phyloP scores from a whole-genome alignment of 768 basidiomycete genomes.

The Suillus sp. region DNA sequence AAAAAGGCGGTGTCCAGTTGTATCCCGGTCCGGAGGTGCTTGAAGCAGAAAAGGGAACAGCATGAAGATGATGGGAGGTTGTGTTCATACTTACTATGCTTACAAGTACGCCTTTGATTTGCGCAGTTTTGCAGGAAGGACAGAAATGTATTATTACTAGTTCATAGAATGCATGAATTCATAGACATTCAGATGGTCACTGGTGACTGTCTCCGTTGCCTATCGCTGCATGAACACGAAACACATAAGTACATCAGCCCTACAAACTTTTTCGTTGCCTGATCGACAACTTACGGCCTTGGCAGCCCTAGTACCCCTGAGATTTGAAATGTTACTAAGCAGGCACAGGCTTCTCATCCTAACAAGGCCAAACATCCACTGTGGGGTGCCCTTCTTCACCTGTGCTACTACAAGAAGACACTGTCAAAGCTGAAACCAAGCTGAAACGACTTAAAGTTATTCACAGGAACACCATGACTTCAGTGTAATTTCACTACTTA shows the following conservation, averaged over 20 bases:
- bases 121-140: neutral
- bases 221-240: neutral
- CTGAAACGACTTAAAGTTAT: neutral
- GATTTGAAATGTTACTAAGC: neutral
- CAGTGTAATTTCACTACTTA: constrained; percentile 19
- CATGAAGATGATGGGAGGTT: neutral
- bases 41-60: neutral
- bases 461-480: constrained; percentile 22
- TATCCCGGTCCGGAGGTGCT: neutral
- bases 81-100: neutral
- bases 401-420: constrained; percentile 7
- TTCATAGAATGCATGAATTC: neutral
- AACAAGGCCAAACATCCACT: constrained; percentile 25
- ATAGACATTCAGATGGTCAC: neutral
- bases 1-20: neutral
- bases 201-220: neutral
- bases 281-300: neutral
- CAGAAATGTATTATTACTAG: neutral
- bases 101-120: neutral
- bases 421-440: neutral
- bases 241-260: neutral
- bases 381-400: neutral
- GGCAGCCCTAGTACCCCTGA: no score
- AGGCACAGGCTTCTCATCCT: constrained; percentile 6
- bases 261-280: neutral